These are phyloP conservation scores for Cenchrus purpureus DNA, from an alignment of 176 grass and related monocot genomes.

Conservation along the genomic window DNA sequence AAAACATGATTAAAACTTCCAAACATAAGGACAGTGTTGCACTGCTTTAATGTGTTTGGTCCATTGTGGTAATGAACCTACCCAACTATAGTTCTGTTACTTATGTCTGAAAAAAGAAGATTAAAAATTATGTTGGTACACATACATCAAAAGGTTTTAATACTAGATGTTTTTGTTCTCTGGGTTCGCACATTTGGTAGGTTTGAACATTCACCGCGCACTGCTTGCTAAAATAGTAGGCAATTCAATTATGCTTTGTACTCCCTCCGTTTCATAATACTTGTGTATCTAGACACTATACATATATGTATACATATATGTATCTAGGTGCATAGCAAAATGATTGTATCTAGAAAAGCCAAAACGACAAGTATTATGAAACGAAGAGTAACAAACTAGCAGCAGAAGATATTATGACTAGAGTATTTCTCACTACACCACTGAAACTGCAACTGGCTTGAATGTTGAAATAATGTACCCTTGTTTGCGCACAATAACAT, in stretches of 20 bases:
- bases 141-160: background rate
- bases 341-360: too few relatives aligned
- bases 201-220: background rate
- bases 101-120: background rate
- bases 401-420: background rate
- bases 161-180: background rate
- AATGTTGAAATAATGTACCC: background rate
- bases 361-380: too few relatives aligned
- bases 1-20: background rate
- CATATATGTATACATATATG: too few relatives aligned
- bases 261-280: too few relatives aligned
- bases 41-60: background rate
- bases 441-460: background rate
- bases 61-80: background rate
- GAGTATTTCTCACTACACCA: background rate
- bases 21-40: background rate
- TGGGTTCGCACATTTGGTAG: background rate
- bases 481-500: too few relatives aligned
- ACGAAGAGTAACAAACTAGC: background rate
- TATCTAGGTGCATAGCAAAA: too few relatives aligned
- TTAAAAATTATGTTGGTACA: background rate
- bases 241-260: constrained; percentile 16
- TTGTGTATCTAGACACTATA: too few relatives aligned
- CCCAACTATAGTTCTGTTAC: background rate
- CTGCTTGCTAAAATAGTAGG: background rate